Evolutionary conservation across 169 alveolate species (phyloP).

Genomic region (Theileria sp.): DNA sequence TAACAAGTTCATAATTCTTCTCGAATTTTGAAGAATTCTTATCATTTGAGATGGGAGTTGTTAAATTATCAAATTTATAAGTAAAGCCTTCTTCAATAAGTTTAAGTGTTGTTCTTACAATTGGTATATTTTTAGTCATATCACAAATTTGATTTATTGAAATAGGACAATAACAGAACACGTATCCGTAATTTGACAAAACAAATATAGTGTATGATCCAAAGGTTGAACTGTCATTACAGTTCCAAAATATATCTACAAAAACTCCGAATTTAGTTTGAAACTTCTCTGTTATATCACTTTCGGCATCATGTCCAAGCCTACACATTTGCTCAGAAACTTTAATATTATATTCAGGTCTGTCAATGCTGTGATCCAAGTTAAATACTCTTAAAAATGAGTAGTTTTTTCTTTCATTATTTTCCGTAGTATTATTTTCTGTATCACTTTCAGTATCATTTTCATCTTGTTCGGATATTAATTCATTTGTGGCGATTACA

Average conservation of each 20-base stretch:
- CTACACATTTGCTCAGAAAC: constrained; percentile 48
- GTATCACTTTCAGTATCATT: not conserved
- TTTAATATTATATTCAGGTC: constrained; percentile 16
- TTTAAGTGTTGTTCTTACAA: constrained; percentile 10
- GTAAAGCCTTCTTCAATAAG: constrained; percentile 39
- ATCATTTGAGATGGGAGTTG: not conserved
- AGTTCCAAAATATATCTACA: constrained; percentile 50
- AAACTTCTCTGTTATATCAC: constrained; percentile 1
- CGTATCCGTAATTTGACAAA: constrained; percentile 48
- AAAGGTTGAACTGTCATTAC: constrained; percentile 17
- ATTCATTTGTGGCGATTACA: constrained; percentile 11
- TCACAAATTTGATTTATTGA: constrained; percentile 11
- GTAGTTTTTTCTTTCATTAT: not conserved
- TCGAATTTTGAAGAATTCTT: not conserved
- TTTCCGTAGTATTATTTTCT: not conserved
- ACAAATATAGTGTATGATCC: constrained; percentile 33
- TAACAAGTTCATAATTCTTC: not conserved
- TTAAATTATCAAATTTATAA: not conserved
- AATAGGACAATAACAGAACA: constrained; percentile 58
- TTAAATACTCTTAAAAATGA: constrained; percentile 45
- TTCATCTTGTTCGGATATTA: not conserved
- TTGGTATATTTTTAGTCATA: constrained; percentile 6
- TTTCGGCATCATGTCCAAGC: constrained; percentile 15
- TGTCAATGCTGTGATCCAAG: constrained; percentile 46
- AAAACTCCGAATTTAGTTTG: constrained; percentile 28